These are phyloP conservation scores for Leucocoprinus leucothites DNA, from an alignment of 768 basidiomycete genomes.

Conservation along the genomic window DNA sequence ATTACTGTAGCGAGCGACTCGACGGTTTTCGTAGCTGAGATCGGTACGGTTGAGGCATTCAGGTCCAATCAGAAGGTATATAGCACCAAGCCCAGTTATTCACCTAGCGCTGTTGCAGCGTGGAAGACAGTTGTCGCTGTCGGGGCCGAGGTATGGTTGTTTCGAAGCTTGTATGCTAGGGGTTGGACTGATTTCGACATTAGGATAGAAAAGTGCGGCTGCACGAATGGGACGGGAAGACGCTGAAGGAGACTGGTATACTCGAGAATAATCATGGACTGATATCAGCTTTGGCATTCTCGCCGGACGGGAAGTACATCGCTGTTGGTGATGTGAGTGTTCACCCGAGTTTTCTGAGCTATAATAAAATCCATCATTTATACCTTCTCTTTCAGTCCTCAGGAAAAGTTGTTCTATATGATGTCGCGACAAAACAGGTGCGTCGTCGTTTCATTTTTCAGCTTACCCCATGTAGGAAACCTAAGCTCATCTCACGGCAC, in stretches of 20 bases:
- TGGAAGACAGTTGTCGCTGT: slow-evolving; percentile 55
- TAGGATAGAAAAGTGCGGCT: slow-evolving; percentile 77
- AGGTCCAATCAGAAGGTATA: slow-evolving; percentile 67
- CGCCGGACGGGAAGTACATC: slow-evolving; percentile 69
- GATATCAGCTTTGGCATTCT: slow-evolving; percentile 75
- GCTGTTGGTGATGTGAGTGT: slow-evolving; percentile 85
- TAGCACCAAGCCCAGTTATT: slow-evolving; percentile 47
- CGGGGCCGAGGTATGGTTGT: slow-evolving; percentile 62
- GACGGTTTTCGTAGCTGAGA: slow-evolving; percentile 64
- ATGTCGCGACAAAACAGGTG: slow-evolving; percentile 65
- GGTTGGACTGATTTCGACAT: neutral
- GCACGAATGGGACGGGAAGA: slow-evolving; percentile 67
- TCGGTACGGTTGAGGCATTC: slow-evolving; percentile 60
- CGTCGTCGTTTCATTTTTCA: slow-evolving; percentile 4
- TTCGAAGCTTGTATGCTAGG: neutral
- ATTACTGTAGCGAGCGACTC: slow-evolving; percentile 57
- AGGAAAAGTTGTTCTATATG: slow-evolving; percentile 79
- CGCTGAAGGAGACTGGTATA: slow-evolving; percentile 50
- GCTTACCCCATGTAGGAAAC: neutral
- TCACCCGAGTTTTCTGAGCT: neutral
- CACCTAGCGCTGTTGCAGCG: slow-evolving; percentile 57
- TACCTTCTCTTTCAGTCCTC: slow-evolving; percentile 47
- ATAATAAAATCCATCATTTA: neutral
- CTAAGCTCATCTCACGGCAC: neutral
- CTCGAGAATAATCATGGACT: slow-evolving; percentile 69